A percentile compares a stretch with the other conserved stretches of the same genome.
phyloP scores from a whole-genome alignment of 2,329 filamentous ascomycete species.

The Elsinoe arachidis region DNA sequence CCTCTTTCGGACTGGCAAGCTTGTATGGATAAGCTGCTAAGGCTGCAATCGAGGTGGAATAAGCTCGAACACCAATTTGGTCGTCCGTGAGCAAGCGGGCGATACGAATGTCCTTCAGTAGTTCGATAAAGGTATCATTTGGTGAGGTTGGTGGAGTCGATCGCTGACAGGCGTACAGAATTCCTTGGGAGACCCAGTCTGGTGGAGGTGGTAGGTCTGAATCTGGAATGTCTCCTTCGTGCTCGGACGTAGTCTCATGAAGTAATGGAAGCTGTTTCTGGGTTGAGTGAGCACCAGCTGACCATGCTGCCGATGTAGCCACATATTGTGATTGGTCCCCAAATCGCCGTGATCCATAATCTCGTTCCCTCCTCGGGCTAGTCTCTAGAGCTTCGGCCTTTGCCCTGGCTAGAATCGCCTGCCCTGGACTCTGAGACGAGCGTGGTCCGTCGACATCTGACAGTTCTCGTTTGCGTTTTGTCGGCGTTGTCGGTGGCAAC shows the following conservation, averaged over 20 bases:
- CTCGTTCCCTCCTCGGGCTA: neutral
- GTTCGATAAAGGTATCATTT: conserved; percentile 65
- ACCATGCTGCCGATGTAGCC: conserved; percentile 18
- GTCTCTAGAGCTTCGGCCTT: conserved; percentile 31
- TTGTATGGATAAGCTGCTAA: conserved; percentile 69
- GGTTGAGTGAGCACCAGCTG: conserved; percentile 4
- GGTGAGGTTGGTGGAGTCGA: conserved; percentile 60
- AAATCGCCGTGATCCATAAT: conserved; percentile 24
- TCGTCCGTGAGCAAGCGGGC: conserved; percentile 64
- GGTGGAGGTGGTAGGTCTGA: conserved; percentile 56
- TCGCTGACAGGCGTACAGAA: conserved; percentile 72
- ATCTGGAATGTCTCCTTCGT: conserved; percentile 47
- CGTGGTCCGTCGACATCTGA: conserved; percentile 13
- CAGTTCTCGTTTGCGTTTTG: neutral
- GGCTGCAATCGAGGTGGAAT: conserved; percentile 76
- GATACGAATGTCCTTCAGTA: conserved; percentile 65
- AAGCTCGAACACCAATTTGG: conserved; percentile 72
- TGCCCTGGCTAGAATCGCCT: conserved; percentile 43
- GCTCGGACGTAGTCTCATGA: conserved; percentile 68
- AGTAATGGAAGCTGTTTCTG: conserved; percentile 40
- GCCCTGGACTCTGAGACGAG: conserved; percentile 20
- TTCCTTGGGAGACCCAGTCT: conserved; percentile 55
- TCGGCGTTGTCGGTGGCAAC: conserved; percentile 11
- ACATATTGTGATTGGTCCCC: conserved; percentile 24
- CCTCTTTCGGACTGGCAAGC: conserved; percentile 38